Evolutionary conservation across 2,329 filamentous ascomycete genomes (phyloP), one percentile per base, ranked within the genome.

Genomic region (Penicillium sp.): DNA sequence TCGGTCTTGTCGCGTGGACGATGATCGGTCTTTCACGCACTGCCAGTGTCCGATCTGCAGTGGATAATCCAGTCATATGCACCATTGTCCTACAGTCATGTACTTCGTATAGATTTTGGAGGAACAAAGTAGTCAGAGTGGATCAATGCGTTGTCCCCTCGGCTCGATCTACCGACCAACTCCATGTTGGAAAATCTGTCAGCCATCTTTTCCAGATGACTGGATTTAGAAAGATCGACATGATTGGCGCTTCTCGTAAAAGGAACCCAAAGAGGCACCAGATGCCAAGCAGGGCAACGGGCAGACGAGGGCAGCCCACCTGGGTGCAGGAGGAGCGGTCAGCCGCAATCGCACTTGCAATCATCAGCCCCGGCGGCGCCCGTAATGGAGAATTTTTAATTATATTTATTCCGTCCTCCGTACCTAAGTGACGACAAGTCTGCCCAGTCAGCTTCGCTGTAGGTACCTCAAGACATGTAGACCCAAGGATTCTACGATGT

Each of bases 241-340:
- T 28, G 35, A 53, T 19, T 40, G 51, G 51, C 16, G 22, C 51
- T 28, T 42, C 22, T 8, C 37, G 22, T 11, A 40, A 26, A 40
- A 28, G 7, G n/a, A 55, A 59, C 46, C 55, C 52, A 10, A 33
- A 46, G 19, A n/a, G 11, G 46, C 58, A 58, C 40, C 51, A 42
- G 40, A 48, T 42, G 51, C 43, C 40, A 25, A 35, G 22, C 16
- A 45, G 13, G 33, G 14, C 19, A 45, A 43, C 16, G 43, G 26
- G 57, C 33, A 35, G 57, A 43, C 25, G 52, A 19, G 35, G 52
- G 14, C 33, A 26, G 11, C 11, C 30, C 28, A 25, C n/a, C 35
- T 22, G 3, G 45, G 42, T 45, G 55, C 35, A 43, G 49, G 60
- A 66, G 58, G 37, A 65, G 64, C 64, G 64, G 64, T 66, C 64